Evolutionary conservation across 345 rosid species (phyloP).

Genomic region (Excoecaria cochinchinensis): DNA sequence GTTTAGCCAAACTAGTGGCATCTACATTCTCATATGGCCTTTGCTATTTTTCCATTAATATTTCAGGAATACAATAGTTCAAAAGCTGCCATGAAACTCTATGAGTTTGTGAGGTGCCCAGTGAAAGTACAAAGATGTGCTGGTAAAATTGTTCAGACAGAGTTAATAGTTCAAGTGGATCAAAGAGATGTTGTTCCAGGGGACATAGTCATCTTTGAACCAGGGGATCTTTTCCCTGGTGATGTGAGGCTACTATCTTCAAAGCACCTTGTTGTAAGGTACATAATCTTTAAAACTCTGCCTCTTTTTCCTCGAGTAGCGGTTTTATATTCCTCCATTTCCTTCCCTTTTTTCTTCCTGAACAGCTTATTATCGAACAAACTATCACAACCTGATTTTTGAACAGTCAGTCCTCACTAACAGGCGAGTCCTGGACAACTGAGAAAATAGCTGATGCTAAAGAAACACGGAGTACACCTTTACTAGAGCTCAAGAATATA

Average conservation of each 20-base stretch:
- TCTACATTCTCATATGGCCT: neutral
- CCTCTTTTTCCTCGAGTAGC: neutral
- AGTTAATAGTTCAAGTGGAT: slow-evolving; percentile 61
- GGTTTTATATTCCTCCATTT: slow-evolving; percentile 2
- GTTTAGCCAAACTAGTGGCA: neutral
- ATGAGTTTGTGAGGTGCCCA: slow-evolving; percentile 57
- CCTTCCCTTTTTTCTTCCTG: slow-evolving; percentile 9
- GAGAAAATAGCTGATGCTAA: slow-evolving; percentile 57
- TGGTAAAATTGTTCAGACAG: slow-evolving; percentile 67
- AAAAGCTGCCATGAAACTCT: slow-evolving; percentile 74
- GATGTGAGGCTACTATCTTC: slow-evolving; percentile 67
- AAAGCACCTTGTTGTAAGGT: slow-evolving; percentile 67
- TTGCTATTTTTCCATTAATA: neutral
- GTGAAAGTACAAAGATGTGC: slow-evolving; percentile 78
- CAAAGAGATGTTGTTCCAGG: slow-evolving; percentile 75
- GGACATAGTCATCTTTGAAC: slow-evolving; percentile 65
- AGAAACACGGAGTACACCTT: slow-evolving; percentile 53
- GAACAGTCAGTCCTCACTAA: slow-evolving; percentile 69
- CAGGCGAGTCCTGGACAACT: slow-evolving; percentile 62
- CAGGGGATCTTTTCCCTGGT: slow-evolving; percentile 73
- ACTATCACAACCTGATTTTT: slow-evolving; percentile 31
- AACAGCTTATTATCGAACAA: slow-evolving; percentile 9
- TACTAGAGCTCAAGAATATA: slow-evolving; percentile 64
- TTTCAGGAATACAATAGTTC: slow-evolving; percentile 64
- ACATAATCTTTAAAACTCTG: slow-evolving; percentile 4